A percentile compares a stretch with the other conserved stretches of the same genome.
These are phyloP conservation scores for Syzygium aqueum DNA, from an alignment of 345 rosid species.

Conservation along the genomic window DNA sequence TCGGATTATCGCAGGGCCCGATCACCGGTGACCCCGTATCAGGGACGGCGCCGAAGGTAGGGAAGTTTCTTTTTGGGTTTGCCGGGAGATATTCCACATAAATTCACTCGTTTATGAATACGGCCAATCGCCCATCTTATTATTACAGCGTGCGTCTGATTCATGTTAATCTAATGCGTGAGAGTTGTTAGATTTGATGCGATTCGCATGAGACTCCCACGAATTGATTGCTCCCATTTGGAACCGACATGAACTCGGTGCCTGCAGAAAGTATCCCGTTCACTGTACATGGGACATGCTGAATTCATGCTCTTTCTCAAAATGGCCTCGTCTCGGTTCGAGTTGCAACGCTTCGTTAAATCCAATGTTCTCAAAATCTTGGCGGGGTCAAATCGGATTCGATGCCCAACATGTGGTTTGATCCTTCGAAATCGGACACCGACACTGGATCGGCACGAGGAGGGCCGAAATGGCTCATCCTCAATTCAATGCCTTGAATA, in stretches of 20 bases:
- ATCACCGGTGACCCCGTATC: too few relatives aligned
- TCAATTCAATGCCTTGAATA: not conserved
- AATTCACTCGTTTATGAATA: not conserved
- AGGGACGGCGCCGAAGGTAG: not conserved
- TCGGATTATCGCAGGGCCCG: too few relatives aligned
- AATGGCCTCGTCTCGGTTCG: not conserved
- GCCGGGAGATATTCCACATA: not conserved
- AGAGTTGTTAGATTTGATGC: not conserved
- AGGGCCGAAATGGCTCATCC: not conserved
- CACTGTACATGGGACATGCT: not conserved
- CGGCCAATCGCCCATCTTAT: not conserved
- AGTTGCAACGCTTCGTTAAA: not conserved
- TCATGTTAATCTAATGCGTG: not conserved
- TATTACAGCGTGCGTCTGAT: not conserved
- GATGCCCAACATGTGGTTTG: not conserved
- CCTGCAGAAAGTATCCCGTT: not conserved
- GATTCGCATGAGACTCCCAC: not conserved
- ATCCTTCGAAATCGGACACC: not conserved
- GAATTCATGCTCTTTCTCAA: not conserved
- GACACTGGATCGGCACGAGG: not conserved
- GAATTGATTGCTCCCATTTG: not conserved
- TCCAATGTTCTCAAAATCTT: not conserved
- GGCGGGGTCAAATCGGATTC: not conserved
- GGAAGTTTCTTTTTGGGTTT: not conserved
- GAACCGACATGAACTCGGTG: not conserved